These are phyloP conservation scores for Phytophthora melonis DNA, from an alignment of 352 stramenopile species.

Conservation along the genomic window DNA sequence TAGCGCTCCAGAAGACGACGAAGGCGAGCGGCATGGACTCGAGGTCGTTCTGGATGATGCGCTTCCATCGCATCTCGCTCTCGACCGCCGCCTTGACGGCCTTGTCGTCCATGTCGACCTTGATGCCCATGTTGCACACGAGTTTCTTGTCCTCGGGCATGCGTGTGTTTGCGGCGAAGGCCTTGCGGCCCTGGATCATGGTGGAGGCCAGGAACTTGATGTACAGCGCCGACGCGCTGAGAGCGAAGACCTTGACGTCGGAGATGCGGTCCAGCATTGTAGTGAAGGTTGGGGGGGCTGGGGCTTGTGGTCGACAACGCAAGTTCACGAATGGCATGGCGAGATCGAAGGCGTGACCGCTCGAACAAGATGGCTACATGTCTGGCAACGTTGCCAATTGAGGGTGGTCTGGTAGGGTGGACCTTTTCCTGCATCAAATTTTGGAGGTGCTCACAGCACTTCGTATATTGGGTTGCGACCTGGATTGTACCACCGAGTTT, in stretches of 20 bases:
- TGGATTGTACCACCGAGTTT: neutral
- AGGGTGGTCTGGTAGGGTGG: constrained; percentile 3
- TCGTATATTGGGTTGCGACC: too few relatives aligned
- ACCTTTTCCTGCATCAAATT: neutral
- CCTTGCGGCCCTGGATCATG: constrained; percentile 54
- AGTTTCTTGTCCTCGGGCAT: constrained; percentile 55
- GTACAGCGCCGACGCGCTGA: constrained; percentile 62
- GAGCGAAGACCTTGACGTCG: constrained; percentile 49
- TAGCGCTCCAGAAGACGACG: constrained; percentile 52
- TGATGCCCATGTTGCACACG: constrained; percentile 33
- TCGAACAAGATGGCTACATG: constrained; percentile 3
- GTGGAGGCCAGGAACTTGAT: constrained; percentile 65
- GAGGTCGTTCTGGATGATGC: constrained; percentile 67
- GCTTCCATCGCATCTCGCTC: constrained; percentile 62
- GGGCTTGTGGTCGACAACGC: neutral
- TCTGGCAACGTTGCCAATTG: neutral
- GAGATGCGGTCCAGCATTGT: constrained; percentile 22
- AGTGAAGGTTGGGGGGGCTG: neutral
- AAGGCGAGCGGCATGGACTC: constrained; percentile 67
- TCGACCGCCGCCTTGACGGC: constrained; percentile 31
- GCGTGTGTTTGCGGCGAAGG: constrained; percentile 56
- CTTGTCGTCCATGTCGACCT: constrained; percentile 42
- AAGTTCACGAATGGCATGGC: constrained; percentile 27
- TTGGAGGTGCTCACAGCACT: neutral
- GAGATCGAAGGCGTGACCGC: neutral